Base-by-base conservation (phyloP, 352 stramenopile species). In the Phytopythium boreale region DNA sequence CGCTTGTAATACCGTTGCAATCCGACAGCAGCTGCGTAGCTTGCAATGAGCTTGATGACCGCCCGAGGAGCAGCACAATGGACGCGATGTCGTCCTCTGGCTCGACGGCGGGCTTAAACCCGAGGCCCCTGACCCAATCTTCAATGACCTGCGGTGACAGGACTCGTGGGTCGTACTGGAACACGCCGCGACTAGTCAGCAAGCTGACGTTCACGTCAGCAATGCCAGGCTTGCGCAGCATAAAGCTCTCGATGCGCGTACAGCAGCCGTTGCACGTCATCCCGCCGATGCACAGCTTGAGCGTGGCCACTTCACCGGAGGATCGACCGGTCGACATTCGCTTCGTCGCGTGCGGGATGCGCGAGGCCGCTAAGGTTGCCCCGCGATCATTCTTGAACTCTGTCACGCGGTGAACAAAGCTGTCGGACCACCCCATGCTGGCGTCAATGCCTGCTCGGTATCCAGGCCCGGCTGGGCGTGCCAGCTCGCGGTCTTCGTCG, bases 191-290 rank as follows among this genome's bases (percentile, higher is more conserved):
- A 74, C 73, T 82, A 11, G 82, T 90, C 24, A 92, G 68, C 37
- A 91, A 59, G 57, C 79, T 89, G 49, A 91, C 79, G 36, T 87
- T 89, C 47, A 88, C 84, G 39, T 75, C 56, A 6, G 76, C 56
- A 37, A 97, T 68, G 41, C 87, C 87, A 15, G 67, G 71, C 31
- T 90, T 76, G 0, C 65, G 69, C 41, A 14, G 62, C 64, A 96
- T 75, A 46, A 88, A 91, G 52, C 67, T 74, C 61, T 95, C 86
- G 61, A 97, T 91, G 43, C 89, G 88, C n/a, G 77, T 88, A 56
- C 88, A 92, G 72, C 89, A 97, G 43, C 86, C 82, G 10, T 80
- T 92, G 73, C 89, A 96, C 17, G 87, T 96, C 89, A 97, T 97
- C 17, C 89, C 88, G 47, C 71, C 73, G 43, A 92, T 92, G 64